Conservation (phyloP, 306 rosid genomes). For the Comarum palustre region DNA sequence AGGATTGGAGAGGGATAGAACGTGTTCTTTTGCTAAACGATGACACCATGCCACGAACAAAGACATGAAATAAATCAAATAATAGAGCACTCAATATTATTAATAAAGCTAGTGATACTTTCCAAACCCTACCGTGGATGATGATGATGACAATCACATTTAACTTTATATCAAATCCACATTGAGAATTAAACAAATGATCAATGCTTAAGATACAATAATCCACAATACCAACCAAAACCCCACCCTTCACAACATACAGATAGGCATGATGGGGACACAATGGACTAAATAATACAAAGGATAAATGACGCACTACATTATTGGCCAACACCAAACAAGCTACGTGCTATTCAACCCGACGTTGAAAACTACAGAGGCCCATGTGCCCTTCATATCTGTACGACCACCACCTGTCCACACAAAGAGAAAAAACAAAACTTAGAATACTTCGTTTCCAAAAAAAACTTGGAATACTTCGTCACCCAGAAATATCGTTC, state of each 20-base stretch:
- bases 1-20: background rate
- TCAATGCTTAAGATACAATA: conserved; percentile 6
- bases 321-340: conserved; percentile 2
- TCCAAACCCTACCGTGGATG: background rate
- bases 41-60: background rate
- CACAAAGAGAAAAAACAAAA: conserved; percentile 4
- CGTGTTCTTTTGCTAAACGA: background rate
- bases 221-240: conserved; percentile 15
- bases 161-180: conserved; percentile 1
- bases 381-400: conserved; percentile 12
- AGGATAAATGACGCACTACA: background rate
- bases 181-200: background rate
- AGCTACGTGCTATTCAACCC: conserved; percentile 5
- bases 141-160: background rate
- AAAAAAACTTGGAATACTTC: too few relatives aligned
- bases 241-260: conserved; percentile 11
- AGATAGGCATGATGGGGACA: background rate
- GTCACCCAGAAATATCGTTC: background rate
- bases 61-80: background rate
- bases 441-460: background rate
- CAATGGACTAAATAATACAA: background rate
- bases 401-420: conserved; percentile 40
- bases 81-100: background rate
- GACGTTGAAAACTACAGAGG: conserved; percentile 14
- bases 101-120: background rate